Conservation (phyloP, 2,329 filamentous ascomycete genomes). For the Xylaria sp. region DNA sequence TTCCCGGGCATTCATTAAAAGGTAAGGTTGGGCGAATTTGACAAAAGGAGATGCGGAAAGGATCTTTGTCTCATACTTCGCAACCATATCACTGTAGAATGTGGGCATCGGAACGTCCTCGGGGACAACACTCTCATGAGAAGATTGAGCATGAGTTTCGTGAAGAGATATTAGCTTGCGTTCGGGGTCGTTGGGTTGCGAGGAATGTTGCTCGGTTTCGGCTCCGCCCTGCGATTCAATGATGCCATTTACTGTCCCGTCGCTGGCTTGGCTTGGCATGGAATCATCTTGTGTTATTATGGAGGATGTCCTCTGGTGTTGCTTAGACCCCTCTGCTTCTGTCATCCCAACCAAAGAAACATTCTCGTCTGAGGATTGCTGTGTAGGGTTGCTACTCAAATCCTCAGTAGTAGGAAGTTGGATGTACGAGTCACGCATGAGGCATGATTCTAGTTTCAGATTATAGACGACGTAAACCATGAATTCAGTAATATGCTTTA, state of each 20-base stretch:
- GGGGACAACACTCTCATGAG: constrained; percentile 68
- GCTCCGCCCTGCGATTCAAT: constrained; percentile 3
- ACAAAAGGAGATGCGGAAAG: constrained; percentile 96
- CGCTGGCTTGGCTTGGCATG: constrained; percentile 41
- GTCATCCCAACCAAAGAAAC: constrained; percentile 49
- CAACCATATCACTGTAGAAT: constrained; percentile 94
- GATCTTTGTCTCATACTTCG: constrained; percentile 91
- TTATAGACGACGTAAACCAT: constrained; percentile 99
- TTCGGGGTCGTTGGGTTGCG: constrained; percentile 20
- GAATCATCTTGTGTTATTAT: constrained; percentile 40
- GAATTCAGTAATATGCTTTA: constrained; percentile 96
- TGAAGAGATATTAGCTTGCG: constrained; percentile 54
- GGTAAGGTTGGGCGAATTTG: constrained; percentile 91
- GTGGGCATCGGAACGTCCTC: constrained; percentile 87
- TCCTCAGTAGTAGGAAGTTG: constrained; percentile 75
- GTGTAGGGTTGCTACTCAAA: constrained; percentile 52
- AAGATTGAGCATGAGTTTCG: constrained; percentile 56
- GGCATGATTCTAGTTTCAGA: constrained; percentile 90
- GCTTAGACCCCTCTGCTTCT: constrained; percentile 30
- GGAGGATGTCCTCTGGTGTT: constrained; percentile 40
- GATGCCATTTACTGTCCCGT: constrained; percentile 37
- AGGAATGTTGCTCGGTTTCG: constrained; percentile 34
- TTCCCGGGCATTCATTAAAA: constrained; percentile 90
- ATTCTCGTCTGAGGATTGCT: constrained; percentile 52
- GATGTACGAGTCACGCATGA: constrained; percentile 93